Evolutionary conservation across 1,139 yeast species (phyloP), one percentile per base, ranked within the genome.

Genomic region (Meyerozyma sp.): DNA sequence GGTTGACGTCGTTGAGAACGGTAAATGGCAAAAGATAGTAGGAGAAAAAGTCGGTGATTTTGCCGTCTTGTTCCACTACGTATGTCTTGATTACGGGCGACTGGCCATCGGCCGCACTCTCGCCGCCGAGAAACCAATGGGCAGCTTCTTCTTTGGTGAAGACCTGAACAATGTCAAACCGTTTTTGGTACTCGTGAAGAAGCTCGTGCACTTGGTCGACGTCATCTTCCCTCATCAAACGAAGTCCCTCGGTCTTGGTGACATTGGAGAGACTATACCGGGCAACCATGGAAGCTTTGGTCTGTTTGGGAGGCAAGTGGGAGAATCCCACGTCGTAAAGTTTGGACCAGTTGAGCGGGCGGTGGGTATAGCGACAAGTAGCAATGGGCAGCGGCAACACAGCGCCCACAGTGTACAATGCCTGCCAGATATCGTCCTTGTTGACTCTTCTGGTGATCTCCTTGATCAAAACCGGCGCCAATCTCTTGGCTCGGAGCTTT

Each of bases 361-460:
- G 84, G 65, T 93, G 99, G 42, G 88, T 86, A 64, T 94, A 94
- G 51, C 98, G 79, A 60, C 95, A 84, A 2, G 89, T 82, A n/a
- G 95, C 72, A 8, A 93, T 78, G 0, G 99, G 99, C 20, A 93
- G 83, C 16, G 99, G 99, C 48, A 93, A 73, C 5, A 89, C 82
- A 6, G 83, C 79, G 6, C 98, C 98, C 0, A 94, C 96, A 10
- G 99, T 91, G 63, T 89, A 90, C 48, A 94, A 74, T 0, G 98
- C 98, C 62, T 93, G 98, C 97, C 98, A 93, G 47, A 91, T 85
- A 46, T 87, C 79, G 40, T 75, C 75, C 50, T 78, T 75, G 64
- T 94, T 93, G 51, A 93, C 95, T 54, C 98, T 77, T 60, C 99
- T 79, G 4, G 98, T 93, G 52, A 93, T 86, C 65, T 93, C 99